Conservation (phyloP, 352 stramenopile species). For the Labyrinthula sp. region DNA sequence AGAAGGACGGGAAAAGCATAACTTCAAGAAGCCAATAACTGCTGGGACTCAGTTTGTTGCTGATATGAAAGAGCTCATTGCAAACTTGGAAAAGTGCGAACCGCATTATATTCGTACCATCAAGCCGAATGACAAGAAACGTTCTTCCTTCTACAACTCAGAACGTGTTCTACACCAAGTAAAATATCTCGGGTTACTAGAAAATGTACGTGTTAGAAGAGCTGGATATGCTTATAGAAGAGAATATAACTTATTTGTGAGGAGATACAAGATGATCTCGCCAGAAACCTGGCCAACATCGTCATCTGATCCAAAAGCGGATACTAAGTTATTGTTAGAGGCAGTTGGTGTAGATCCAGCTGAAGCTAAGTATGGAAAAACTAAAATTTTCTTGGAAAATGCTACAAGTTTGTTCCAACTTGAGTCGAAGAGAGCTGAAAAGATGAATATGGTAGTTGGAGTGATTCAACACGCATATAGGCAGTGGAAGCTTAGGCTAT, state of each 20-base stretch:
- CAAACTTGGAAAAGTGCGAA: slow-evolving; percentile 58
- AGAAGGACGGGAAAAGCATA: slow-evolving; percentile 49
- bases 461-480: slow-evolving; percentile 58
- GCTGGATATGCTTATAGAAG: slow-evolving; percentile 35
- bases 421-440: slow-evolving; percentile 55
- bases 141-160: slow-evolving; percentile 54
- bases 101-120: slow-evolving; percentile 70
- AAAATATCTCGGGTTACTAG: slow-evolving; percentile 34
- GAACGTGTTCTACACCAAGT: slow-evolving; percentile 38
- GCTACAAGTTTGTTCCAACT: slow-evolving; percentile 62
- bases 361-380: slow-evolving; percentile 59
- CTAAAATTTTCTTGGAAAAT: slow-evolving; percentile 67
- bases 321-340: slow-evolving; percentile 38
- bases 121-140: slow-evolving; percentile 67
- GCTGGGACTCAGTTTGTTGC: slow-evolving; percentile 31
- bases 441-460: slow-evolving; percentile 29
- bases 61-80: slow-evolving; percentile 60
- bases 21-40: slow-evolving; percentile 51
- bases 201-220: slow-evolving; percentile 36
- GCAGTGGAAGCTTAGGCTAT: slow-evolving; percentile 48
- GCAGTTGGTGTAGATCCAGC: slow-evolving; percentile 42
- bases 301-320: slow-evolving; percentile 40
- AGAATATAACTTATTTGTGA: slow-evolving; percentile 33
- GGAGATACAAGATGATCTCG: slow-evolving; percentile 35
- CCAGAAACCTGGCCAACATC: slow-evolving; percentile 23